These are phyloP conservation scores for Ceratocystis huliohia DNA, from an alignment of 2,329 filamentous ascomycete species.

Conservation along the genomic window DNA sequence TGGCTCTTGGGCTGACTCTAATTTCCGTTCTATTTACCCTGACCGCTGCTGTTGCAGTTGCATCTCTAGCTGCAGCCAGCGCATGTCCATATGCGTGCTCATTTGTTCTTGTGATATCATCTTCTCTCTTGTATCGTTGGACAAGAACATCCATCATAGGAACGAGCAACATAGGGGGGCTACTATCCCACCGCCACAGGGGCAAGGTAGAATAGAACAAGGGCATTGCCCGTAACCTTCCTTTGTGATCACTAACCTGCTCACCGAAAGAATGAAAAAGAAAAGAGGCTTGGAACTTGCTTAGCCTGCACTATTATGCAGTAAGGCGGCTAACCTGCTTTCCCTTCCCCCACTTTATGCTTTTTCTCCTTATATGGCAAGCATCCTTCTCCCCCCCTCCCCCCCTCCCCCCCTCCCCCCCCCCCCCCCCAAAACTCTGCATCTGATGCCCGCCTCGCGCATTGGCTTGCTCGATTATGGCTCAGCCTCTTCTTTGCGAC, in stretches of 20 bases:
- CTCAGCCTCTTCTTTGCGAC: constrained; percentile 7
- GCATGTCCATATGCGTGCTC: not conserved
- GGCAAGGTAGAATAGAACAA: not conserved
- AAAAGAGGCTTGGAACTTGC: no score
- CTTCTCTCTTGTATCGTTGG: no score
- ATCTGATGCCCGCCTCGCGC: not conserved
- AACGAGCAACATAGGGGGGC: not conserved
- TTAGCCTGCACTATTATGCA: not conserved
- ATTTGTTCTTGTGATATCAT: no score
- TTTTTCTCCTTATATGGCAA: not conserved
- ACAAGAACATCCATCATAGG: not conserved
- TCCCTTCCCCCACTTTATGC: not conserved
- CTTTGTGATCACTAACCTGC: not conserved
- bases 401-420: not conserved
- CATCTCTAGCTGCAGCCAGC: not conserved
- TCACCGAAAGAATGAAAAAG: not conserved
- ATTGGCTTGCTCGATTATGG: not conserved
- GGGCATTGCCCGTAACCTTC: not conserved
- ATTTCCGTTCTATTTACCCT: not conserved
- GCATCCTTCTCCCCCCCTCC: not conserved
- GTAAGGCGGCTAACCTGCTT: not conserved
- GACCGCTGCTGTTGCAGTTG: not conserved
- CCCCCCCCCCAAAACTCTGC: not conserved
- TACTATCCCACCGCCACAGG: not conserved
- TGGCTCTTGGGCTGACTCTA: not conserved